Base-by-base conservation (phyloP, 2,329 filamentous ascomycete species). In the Hymenoscyphus salicellus region DNA sequence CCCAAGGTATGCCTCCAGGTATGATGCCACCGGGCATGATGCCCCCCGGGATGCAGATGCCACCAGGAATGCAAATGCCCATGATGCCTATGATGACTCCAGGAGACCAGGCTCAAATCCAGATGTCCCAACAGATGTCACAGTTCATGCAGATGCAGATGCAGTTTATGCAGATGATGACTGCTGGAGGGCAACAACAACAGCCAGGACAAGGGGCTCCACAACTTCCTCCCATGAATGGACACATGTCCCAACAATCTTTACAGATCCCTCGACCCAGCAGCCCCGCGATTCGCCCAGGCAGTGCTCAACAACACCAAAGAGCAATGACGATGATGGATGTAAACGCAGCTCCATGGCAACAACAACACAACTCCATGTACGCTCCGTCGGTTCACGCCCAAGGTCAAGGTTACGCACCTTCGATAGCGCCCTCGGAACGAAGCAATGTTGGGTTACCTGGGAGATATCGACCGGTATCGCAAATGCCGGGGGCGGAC, bases 71-170 rank as follows among this genome's bases (percentile, higher is more conserved):
- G 41, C 74, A 70, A 14, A 75, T 74, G 70, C 72, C 70, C 26
- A 71, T 71, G 70, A 72, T 75, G 71, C 62, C 75, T 67, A 72
- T 75, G 71, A 60, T 76, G 41, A 84, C 84, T 17, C 80, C 87
- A 2, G 85, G 84, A 26, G 89, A 92, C 67, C 89, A 91, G 75
- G 88, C 88, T 32, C 90, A 94, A 71, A 83, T 93, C 52, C 88
- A 93, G 70, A 89, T 95, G 83, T 89, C 86, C 6, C 89, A 92
- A 73, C 90, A 93, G 74, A 93, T 94, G 91, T 84, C 86, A 63
- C 89, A 92, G 72, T 93, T 94, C 78, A 93, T 94, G 90, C 89
- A 93, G 75, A 92, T 95, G 89, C 92, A 96, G 76, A 93, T 96
- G 89, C 91, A 96, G 75, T 93, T 93, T 78, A 94, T 96, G 89